Evolutionary conservation across 2,329 filamentous ascomycete genomes (phyloP), one percentile per base, ranked within the genome.

Genomic region (Fusarium chaquense): DNA sequence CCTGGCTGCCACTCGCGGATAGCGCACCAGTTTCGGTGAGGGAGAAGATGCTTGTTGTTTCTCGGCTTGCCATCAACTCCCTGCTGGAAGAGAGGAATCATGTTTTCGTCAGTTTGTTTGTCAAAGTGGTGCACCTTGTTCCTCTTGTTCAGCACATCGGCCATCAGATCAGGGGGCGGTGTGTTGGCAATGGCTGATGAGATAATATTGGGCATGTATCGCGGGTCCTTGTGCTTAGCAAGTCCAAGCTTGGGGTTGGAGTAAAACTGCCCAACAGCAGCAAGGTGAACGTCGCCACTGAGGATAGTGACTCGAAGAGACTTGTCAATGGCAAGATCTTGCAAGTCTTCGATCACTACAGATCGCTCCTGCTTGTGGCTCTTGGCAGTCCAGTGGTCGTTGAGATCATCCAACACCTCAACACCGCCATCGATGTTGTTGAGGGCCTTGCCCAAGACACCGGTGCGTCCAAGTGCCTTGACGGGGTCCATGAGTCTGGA

Each of bases 321-420:
- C 78, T 97, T 97, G 78, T 96, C 93, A 24, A 93, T 93, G 11
- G 97, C 94, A 62, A 99, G 85, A 75, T 97, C 93, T 79, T 99
- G 97, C 28, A 99, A 83, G 74, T 98, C 94, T 77, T 96, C 92
- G 41, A 99, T 89, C 67, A 98, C 85, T 79, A 93, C 91, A 67
- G 90, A 93, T 52, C 96, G 89, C 80, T 99, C 96, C 28, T 89
- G 86, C 78, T 98, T 99, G 82, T 98, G 94, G 76, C 94, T 93
- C 77, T 93, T 97, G 38, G 95, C 93, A 1, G 95, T 98, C 96
- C 96, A 99, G 77, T 99, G 95, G 78, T 98, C 96, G 77, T 98
- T 95, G 12, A 97, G 82, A 74, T 97, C 94, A 76, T 97, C 94
- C 30, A 97, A 83, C 16, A 98, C 92, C 79, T 98, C 96, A 8